Base-by-base conservation (phyloP, 2,329 filamentous ascomycete species). In the Colletotrichum sp. region DNA sequence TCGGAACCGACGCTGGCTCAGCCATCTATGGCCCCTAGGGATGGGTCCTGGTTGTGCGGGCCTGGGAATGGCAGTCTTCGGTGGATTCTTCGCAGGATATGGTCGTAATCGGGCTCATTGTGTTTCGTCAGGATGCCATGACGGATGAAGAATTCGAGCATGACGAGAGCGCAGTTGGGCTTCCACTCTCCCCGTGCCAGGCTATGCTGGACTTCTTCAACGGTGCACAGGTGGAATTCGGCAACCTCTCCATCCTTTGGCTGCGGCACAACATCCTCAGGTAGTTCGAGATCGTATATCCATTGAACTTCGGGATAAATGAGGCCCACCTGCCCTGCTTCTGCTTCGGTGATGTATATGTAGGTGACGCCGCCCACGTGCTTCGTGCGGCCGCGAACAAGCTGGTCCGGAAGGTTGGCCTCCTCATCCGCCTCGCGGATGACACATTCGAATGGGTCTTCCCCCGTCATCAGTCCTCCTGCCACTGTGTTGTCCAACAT, bases 401-500 rank as follows among this genome's bases (percentile, higher is more conserved):
- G 80, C 0, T 89, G 86, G 74, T 93, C 94, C 0, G 94, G 90
- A 25, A 99, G 86, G 48, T 93, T 94, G 1, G 97, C 97, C 83
- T 99, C 97, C 85, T 99, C 97, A 78, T 93, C 93, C 5, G 94
- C 93, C 85, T 99, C 97, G 70, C 96, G 92, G 25, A 98, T 89
- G 68, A 98, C 86, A 82, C 94, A 95, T 81, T 96, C 95, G 65
- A 96, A 93, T 0, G 95, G 94, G 27, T 89, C 89, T 83, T 98
- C 96, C 16, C 93, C 94, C 1, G 95, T 94, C 83, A 94, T 93
- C 79, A 98, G 93, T 0, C 95, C 91, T n/a, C 91, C 91, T 0
- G 96, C 97, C 8, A 98, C 97, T 2, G 96, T 96, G 84, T 98
- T 99, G 84, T 99, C 97, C 78, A 99, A 88, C 90, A 98, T 96